A percentile compares a stretch with the other conserved stretches of the same genome.
phyloP scores from a whole-genome alignment of 305 asterid species.

The Ajuga reptans region DNA sequence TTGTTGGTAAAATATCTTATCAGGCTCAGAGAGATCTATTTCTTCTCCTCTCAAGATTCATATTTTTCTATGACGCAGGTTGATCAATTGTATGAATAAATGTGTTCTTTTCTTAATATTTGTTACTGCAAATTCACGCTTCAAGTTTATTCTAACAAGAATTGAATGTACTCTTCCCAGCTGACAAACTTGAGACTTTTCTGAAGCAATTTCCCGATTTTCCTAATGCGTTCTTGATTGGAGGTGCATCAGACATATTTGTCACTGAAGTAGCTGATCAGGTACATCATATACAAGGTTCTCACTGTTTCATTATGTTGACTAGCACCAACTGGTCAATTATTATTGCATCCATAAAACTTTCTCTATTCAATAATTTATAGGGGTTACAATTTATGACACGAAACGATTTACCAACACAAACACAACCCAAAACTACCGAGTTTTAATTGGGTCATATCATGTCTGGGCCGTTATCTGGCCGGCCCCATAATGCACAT shows the following conservation, averaged over 20 bases:
- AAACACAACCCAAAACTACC: too few species aligned
- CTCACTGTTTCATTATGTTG: neutral
- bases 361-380: neutral
- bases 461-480: too few species aligned
- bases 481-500: too few species aligned
- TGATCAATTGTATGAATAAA: neutral
- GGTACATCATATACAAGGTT: conserved; percentile 29
- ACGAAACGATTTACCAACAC: too few species aligned
- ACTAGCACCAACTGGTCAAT: neutral
- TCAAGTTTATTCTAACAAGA: conserved; percentile 7
- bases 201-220: conserved; percentile 64
- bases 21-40: conserved; percentile 72
- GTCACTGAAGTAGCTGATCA: conserved; percentile 74
- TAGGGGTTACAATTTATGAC: too few species aligned
- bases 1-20: neutral
- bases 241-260: conserved; percentile 63
- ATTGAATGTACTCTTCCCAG: conserved; percentile 30
- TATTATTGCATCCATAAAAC: neutral
- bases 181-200: conserved; percentile 51
- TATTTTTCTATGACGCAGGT: conserved; percentile 67
- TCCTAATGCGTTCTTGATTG: conserved; percentile 66
- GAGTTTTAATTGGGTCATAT: too few species aligned
- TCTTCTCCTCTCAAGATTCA: conserved; percentile 71
- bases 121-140: neutral
- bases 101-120: neutral